Percentiles rank a stretch among this genome's conserved stretches.
phyloP scores from a whole-genome alignment of 495 filamentous ascomycete species.

The Aspergillus baeticus region DNA sequence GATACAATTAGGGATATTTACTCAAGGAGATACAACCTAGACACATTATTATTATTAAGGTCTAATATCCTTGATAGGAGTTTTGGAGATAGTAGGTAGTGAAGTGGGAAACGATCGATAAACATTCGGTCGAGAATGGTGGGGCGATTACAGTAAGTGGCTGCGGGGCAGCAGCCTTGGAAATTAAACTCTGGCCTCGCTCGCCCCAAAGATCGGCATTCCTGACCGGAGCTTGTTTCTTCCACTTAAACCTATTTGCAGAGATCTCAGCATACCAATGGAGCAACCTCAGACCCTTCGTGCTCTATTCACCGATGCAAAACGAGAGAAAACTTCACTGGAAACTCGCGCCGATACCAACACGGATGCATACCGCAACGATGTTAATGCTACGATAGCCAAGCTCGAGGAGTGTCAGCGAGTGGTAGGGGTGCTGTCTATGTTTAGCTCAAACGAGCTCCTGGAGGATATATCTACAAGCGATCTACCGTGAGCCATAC shows the following conservation, averaged over 20 bases:
- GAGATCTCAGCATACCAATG: conserved; percentile 32
- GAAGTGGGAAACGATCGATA: too few relatives aligned
- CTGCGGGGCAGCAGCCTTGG: conserved; percentile 17
- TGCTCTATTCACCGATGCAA: conserved; percentile 55
- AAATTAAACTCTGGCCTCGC: conserved; percentile 12
- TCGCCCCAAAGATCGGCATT: conserved; percentile 12
- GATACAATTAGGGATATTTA: too few relatives aligned
- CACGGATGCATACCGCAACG: conserved; percentile 61
- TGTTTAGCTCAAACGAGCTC: conserved; percentile 90
- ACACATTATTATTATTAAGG: too few relatives aligned
- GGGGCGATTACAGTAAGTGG: background rate
- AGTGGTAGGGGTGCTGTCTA: conserved; percentile 64
- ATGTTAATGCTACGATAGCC: conserved; percentile 62
- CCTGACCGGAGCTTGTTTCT: conserved; percentile 15
- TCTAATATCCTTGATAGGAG: too few relatives aligned
- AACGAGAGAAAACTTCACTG: conserved; percentile 48
- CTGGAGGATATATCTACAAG: conserved; percentile 83
- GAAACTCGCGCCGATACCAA: conserved; percentile 51
- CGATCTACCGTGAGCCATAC: conserved; percentile 66
- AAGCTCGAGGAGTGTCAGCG: conserved; percentile 71
- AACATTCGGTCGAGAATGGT: background rate
- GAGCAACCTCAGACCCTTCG: conserved; percentile 62
- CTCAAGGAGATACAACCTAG: too few relatives aligned
- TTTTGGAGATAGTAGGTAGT: too few relatives aligned
- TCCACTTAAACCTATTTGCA: conserved; percentile 1